These are phyloP conservation scores for Apodospora peruviana DNA, from an alignment of 495 filamentous ascomycete genomes.

Conservation along the genomic window DNA sequence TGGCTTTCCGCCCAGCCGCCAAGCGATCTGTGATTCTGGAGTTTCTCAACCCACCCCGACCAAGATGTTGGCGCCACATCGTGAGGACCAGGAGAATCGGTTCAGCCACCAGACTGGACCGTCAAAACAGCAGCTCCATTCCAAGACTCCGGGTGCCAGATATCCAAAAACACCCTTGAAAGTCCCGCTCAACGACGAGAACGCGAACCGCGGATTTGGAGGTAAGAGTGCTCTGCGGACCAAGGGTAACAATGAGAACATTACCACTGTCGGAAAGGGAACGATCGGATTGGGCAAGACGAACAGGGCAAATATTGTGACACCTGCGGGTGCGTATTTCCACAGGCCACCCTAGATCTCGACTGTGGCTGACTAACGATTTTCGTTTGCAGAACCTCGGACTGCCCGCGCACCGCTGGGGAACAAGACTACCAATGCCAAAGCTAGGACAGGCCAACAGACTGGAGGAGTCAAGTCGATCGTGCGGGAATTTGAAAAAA, in stretches of 20 bases:
- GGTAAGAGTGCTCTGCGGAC: conserved; percentile 59
- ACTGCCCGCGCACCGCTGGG: conserved; percentile 73
- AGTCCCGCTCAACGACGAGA: conserved; percentile 82
- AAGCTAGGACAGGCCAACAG: conserved; percentile 63
- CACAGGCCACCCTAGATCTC: neutral
- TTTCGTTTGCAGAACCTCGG: conserved; percentile 50
- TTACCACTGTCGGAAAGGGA: conserved; percentile 53
- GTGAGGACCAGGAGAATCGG: conserved; percentile 83
- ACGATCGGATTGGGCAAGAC: conserved; percentile 45
- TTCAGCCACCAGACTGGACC: conserved; percentile 72
- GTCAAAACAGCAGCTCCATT: conserved; percentile 65
- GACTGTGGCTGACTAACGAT: neutral
- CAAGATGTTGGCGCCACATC: conserved; percentile 66
- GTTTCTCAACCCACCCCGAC: too few relatives aligned
- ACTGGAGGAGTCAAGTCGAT: conserved; percentile 36
- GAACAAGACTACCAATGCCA: conserved; percentile 93
- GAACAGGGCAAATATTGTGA: conserved; percentile 54
- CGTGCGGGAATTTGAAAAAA: conserved; percentile 38
- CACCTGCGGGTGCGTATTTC: conserved; percentile 49
- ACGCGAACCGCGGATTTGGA: conserved; percentile 52
- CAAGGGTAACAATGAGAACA: conserved; percentile 56
- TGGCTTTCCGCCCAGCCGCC: too few relatives aligned
- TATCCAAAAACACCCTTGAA: conserved; percentile 82
- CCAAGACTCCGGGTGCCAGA: conserved; percentile 74
- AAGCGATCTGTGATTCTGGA: too few relatives aligned